phyloP scores from a whole-genome alignment of 192 early-diverging fungal genomes.

The Podila verticillata region DNA sequence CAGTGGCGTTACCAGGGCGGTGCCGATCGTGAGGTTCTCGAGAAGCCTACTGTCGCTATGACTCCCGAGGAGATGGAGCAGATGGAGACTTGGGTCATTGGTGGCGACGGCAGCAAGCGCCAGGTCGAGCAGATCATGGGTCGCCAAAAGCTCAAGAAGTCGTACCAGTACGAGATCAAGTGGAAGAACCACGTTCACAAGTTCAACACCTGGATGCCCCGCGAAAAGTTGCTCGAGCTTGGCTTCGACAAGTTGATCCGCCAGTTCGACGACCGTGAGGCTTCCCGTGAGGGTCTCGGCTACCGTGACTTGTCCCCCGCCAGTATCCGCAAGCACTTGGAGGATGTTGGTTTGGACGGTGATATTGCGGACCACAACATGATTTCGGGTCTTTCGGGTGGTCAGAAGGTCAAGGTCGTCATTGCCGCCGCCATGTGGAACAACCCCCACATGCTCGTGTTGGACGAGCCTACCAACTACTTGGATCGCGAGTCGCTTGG shows the following conservation, averaged over 20 bases:
- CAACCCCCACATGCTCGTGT: constrained; percentile 84
- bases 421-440: constrained; percentile 59
- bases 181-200: constrained; percentile 81
- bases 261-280: constrained; percentile 57
- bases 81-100: constrained; percentile 54
- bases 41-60: constrained; percentile 78
- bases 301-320: constrained; percentile 48
- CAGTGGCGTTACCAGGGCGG: constrained; percentile 84
- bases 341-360: constrained; percentile 55
- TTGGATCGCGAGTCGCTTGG: constrained; percentile 84
- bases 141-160: constrained; percentile 78
- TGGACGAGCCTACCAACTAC: constrained; percentile 76
- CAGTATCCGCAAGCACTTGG: constrained; percentile 58
- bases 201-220: constrained; percentile 78
- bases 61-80: constrained; percentile 66
- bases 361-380: constrained; percentile 59
- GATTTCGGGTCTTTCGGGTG: constrained; percentile 77
- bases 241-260: constrained; percentile 82
- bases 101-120: constrained; percentile 51
- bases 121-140: constrained; percentile 63
- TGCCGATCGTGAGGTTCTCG: constrained; percentile 80
- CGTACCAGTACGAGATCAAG: constrained; percentile 74
- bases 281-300: constrained; percentile 56
- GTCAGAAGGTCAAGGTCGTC: constrained; percentile 72
- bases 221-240: constrained; percentile 72